A percentile compares a stretch with the other conserved stretches of the same genome.
Evolutionary conservation across 2,329 filamentous ascomycete species (phyloP).

Genomic region (Hymenoscyphus infarciens): DNA sequence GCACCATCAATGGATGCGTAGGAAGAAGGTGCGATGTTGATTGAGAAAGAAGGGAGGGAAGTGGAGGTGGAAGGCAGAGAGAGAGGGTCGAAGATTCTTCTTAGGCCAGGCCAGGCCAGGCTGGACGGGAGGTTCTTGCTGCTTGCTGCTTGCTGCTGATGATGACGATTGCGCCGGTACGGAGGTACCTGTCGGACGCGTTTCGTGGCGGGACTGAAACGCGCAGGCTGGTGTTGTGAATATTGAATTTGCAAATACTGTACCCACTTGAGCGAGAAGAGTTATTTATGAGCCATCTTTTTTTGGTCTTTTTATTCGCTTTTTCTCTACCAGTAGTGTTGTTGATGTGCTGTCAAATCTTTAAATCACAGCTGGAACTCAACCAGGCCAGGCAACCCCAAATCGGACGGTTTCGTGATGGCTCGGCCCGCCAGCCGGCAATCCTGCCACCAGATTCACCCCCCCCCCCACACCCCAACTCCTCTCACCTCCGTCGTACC

Average conservation of each 20-base stretch:
- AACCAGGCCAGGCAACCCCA: neutral
- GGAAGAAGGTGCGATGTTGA: neutral
- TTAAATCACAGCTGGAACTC: neutral
- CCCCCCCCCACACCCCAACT: no score
- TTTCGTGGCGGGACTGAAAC: neutral
- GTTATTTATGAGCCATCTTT: slow-evolving; percentile 2
- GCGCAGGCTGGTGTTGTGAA: no score
- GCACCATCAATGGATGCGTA: slow-evolving; percentile 20
- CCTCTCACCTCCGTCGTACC: neutral
- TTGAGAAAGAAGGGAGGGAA: neutral
- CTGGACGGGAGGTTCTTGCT: neutral
- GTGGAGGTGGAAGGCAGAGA: neutral
- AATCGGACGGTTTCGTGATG: slow-evolving; percentile 1
- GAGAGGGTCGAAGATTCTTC: neutral
- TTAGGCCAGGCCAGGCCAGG: no score
- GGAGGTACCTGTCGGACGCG: neutral
- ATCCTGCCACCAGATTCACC: neutral
- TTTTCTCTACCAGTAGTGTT: neutral
- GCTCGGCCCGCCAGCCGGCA: neutral
- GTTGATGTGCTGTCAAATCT: slow-evolving; percentile 1
- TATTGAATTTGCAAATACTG: neutral
- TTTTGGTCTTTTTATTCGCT: no score
- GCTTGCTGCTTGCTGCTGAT: no score
- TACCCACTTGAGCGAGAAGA: neutral
- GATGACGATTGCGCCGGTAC: neutral